Evolutionary conservation across 2,329 filamentous ascomycete genomes (phyloP).

Genomic region (Colletotrichum lupini): DNA sequence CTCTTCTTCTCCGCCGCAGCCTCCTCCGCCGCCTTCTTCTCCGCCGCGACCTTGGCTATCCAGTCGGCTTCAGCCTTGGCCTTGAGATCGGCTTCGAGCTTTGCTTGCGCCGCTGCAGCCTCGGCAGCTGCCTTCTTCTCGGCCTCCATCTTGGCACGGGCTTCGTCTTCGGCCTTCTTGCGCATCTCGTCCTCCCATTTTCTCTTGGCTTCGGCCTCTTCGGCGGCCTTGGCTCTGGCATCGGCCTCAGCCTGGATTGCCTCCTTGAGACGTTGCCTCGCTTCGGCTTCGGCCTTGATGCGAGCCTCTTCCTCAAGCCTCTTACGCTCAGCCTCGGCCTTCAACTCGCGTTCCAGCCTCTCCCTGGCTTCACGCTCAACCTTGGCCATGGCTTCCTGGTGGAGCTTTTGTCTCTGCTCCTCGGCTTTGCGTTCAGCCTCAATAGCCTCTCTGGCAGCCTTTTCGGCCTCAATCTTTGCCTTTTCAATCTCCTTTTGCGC

Average conservation of each 20-base stretch:
- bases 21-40: slow-evolving; percentile 45
- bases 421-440: slow-evolving; percentile 57
- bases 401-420: slow-evolving; percentile 54
- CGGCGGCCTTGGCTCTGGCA: slow-evolving; percentile 45
- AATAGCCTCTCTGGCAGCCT: slow-evolving; percentile 55
- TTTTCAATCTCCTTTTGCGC: slow-evolving; percentile 59
- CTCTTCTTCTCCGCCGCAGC: slow-evolving; percentile 46
- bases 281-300: slow-evolving; percentile 54
- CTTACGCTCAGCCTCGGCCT: slow-evolving; percentile 56
- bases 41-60: slow-evolving; percentile 48
- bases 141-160: slow-evolving; percentile 53
- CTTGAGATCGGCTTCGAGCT: slow-evolving; percentile 45
- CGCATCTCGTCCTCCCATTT: slow-evolving; percentile 42
- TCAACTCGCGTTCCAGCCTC: slow-evolving; percentile 53
- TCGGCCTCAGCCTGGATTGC: slow-evolving; percentile 49
- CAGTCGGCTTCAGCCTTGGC: slow-evolving; percentile 49
- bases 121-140: slow-evolving; percentile 50
- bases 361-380: slow-evolving; percentile 46
- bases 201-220: slow-evolving; percentile 39
- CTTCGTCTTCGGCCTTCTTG: slow-evolving; percentile 53
- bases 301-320: slow-evolving; percentile 50
- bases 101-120: slow-evolving; percentile 49
- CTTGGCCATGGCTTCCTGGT: slow-evolving; percentile 48
- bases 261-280: slow-evolving; percentile 44
- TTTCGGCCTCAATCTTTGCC: slow-evolving; percentile 58